Conservation (phyloP, 768 basidiomycete genomes). For the Galerina sulciceps region DNA sequence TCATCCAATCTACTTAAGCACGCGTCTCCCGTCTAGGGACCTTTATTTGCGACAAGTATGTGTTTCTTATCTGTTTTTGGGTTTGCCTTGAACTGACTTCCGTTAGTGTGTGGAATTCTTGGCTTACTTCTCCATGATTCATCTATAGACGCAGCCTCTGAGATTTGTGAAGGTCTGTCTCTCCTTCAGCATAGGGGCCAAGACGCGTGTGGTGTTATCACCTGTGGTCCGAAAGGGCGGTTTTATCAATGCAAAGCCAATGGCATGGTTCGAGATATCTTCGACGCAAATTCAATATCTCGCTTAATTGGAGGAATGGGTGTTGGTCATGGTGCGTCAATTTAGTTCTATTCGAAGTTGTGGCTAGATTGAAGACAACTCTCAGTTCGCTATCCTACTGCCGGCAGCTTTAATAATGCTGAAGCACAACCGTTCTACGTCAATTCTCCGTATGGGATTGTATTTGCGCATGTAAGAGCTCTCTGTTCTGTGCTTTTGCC, state of each 20-base stretch:
- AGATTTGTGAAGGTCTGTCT: slow-evolving; percentile 95
- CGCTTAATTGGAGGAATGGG: slow-evolving; percentile 94
- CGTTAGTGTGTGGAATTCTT: slow-evolving; percentile 87
- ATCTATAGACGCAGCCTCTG: slow-evolving; percentile 72
- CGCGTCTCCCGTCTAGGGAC: background rate
- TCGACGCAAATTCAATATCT: slow-evolving; percentile 78
- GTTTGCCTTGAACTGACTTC: background rate
- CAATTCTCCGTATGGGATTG: slow-evolving; percentile 99
- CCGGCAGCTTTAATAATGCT: slow-evolving; percentile 94
- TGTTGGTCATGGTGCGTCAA: slow-evolving; percentile 83
- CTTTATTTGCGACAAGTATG: slow-evolving; percentile 17
- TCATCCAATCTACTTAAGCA: background rate
- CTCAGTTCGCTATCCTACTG: slow-evolving; percentile 95
- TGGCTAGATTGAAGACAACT: slow-evolving; percentile 8
- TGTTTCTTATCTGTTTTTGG: slow-evolving; percentile 1
- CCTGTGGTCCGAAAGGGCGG: slow-evolving; percentile 92
- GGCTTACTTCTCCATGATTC: slow-evolving; percentile 86
- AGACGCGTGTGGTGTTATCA: slow-evolving; percentile 97
- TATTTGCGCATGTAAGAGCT: slow-evolving; percentile 88
- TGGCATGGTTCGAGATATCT: slow-evolving; percentile 98
- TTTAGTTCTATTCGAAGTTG: slow-evolving; percentile 3
- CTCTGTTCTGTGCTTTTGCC: slow-evolving; percentile 7
- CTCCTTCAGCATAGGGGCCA: slow-evolving; percentile 96
- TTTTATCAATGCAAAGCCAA: slow-evolving; percentile 99
- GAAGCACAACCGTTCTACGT: slow-evolving; percentile 99